These are phyloP conservation scores for Aspergillus cejpii DNA, from an alignment of 2,329 filamentous ascomycete genomes.

Conservation along the genomic window DNA sequence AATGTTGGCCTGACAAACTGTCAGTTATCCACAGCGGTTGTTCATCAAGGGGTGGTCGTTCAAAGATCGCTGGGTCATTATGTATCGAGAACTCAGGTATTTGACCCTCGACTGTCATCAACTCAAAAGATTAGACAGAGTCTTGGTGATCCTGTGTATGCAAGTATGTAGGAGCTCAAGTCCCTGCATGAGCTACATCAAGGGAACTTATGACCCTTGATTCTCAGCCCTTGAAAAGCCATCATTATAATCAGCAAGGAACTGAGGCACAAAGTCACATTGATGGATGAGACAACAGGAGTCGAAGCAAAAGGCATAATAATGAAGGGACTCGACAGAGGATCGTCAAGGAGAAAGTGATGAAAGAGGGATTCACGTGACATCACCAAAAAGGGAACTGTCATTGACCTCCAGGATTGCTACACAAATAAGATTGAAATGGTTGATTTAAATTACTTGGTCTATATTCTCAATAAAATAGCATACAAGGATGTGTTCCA, in stretches of 20 bases:
- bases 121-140: not conserved
- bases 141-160: not conserved
- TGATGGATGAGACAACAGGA: not conserved
- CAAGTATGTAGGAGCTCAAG: not conserved
- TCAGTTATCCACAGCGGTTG: not conserved
- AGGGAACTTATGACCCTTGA: too few relatives aligned
- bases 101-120: not conserved
- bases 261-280: not conserved
- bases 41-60: not conserved
- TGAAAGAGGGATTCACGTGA: not conserved
- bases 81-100: not conserved
- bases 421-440: too few relatives aligned
- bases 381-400: not conserved
- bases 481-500: too few relatives aligned
- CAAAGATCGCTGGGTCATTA: not conserved
- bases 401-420: too few relatives aligned
- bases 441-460: too few relatives aligned
- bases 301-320: not conserved
- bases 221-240: not conserved
- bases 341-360: not conserved
- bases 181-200: too few relatives aligned
- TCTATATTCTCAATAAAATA: too few relatives aligned
- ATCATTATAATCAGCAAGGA: not conserved
- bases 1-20: not conserved
- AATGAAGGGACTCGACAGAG: not conserved